These are phyloP conservation scores for Tetrahymena malaccensis DNA, from an alignment of 73 alveolate species.

Conservation along the genomic window DNA sequence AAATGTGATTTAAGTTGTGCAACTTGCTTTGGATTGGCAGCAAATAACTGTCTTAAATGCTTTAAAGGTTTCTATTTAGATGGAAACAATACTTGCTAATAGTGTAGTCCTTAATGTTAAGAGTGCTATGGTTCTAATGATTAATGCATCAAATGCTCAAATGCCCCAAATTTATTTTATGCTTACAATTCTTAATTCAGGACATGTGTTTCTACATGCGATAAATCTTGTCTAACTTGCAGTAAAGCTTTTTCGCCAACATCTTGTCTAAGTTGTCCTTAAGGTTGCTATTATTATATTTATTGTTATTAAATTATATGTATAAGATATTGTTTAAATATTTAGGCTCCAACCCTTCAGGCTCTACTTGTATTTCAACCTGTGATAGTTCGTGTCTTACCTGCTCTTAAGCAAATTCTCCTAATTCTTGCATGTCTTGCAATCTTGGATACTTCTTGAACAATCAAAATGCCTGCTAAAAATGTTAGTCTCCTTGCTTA, in stretches of 20 bases:
- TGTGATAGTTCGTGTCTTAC: not conserved
- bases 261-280: not conserved
- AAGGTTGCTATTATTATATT: not conserved
- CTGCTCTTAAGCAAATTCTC: not conserved
- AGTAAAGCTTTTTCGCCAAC: not conserved
- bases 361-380: not conserved
- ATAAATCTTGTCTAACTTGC: not conserved
- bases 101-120: not conserved
- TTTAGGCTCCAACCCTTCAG: not conserved
- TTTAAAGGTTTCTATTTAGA: not conserved
- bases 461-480: not conserved
- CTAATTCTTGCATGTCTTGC: not conserved
- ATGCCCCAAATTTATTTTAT: not conserved
- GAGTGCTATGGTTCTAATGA: not conserved
- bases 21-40: not conserved
- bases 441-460: not conserved
- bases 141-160: not conserved
- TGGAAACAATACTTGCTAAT: not conserved
- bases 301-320: no score
- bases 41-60: not conserved
- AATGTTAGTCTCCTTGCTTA: not conserved
- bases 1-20: not conserved
- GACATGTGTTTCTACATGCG: not conserved
- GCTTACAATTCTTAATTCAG: not conserved
- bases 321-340: no score